Percentiles rank a stretch among this genome's conserved stretches.
Evolutionary conservation across 1,284 basidiomycete genomes (phyloP).

Genomic region (Kwoniella shivajii): DNA sequence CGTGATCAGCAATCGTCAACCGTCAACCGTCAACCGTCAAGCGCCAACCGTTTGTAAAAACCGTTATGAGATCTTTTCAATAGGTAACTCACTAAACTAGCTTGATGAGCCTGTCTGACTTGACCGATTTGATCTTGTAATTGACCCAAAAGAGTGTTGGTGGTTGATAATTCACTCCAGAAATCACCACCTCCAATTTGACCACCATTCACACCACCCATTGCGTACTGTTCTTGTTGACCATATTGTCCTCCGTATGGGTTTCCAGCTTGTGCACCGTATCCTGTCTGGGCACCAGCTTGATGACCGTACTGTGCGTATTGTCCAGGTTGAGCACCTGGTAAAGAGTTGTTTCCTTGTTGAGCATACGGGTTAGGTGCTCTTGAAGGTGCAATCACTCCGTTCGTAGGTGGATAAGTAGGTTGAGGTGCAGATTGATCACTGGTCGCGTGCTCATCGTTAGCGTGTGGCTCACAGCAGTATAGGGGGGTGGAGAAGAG

Average conservation of each 20-base stretch:
- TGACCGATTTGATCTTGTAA: conserved; percentile 52
- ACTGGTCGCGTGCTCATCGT: conserved; percentile 14
- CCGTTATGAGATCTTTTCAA: not conserved
- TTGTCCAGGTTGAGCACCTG: conserved; percentile 17
- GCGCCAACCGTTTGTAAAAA: too few relatives aligned
- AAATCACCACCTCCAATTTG: conserved; percentile 42
- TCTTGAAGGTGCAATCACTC: conserved; percentile 37
- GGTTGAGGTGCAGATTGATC: conserved; percentile 33
- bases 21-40: too few relatives aligned
- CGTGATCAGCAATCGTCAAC: not conserved
- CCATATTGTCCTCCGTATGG: conserved; percentile 40
- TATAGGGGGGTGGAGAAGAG: not conserved
- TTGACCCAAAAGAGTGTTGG: conserved; percentile 39
- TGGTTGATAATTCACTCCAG: conserved; percentile 45
- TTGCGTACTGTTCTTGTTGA: conserved; percentile 48
- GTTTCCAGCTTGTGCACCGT: conserved; percentile 22
- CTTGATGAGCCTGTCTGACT: conserved; percentile 47
- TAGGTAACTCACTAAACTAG: conserved; percentile 36
- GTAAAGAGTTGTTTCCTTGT: conserved; percentile 24
- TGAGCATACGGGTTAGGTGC: conserved; percentile 45
- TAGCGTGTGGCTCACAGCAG: too few relatives aligned
- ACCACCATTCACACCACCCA: conserved; percentile 32
- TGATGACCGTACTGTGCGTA: conserved; percentile 29
- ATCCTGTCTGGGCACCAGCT: conserved; percentile 17
- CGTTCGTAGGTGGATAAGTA: conserved; percentile 42